These are phyloP conservation scores for Mycena rosella DNA, from an alignment of 768 basidiomycete genomes.

Conservation along the genomic window DNA sequence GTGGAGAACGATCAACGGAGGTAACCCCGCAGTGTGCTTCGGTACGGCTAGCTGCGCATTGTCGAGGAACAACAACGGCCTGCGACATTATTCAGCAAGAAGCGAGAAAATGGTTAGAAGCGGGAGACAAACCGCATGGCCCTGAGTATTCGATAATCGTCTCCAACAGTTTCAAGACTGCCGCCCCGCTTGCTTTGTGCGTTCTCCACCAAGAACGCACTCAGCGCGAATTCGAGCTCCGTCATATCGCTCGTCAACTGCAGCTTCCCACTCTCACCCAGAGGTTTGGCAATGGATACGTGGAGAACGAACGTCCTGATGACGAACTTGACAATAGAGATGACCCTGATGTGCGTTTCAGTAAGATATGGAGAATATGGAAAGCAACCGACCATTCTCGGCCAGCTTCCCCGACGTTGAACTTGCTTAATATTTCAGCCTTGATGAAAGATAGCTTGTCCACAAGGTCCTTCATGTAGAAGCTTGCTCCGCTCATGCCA, in stretches of 20 bases:
- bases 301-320: conserved; percentile 92
- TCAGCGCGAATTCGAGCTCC: conserved; percentile 92
- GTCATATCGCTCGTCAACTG: conserved; percentile 98
- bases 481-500: conserved; percentile 76
- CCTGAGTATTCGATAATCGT: conserved; percentile 87
- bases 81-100: conserved; percentile 45
- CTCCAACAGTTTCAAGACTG: conserved; percentile 81
- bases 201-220: conserved; percentile 77
- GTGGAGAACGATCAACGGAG: conserved; percentile 90
- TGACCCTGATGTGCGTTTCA: conserved; percentile 57
- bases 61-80: conserved; percentile 92
- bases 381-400: conserved; percentile 74
- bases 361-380: conserved; percentile 8
- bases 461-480: conserved; percentile 92
- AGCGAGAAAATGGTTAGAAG: background rate
- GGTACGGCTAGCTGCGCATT: conserved; percentile 75
- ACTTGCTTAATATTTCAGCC: conserved; percentile 78
- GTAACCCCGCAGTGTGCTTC: conserved; percentile 79
- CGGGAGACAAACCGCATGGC: conserved; percentile 78
- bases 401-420: conserved; percentile 77
- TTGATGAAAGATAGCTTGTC: conserved; percentile 91
- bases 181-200: conserved; percentile 70
- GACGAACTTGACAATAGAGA: conserved; percentile 79
- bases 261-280: conserved; percentile 94
- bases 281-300: conserved; percentile 91